Base-by-base conservation (phyloP, 2,329 filamentous ascomycete species). In the Cryphonectria naterciae region DNA sequence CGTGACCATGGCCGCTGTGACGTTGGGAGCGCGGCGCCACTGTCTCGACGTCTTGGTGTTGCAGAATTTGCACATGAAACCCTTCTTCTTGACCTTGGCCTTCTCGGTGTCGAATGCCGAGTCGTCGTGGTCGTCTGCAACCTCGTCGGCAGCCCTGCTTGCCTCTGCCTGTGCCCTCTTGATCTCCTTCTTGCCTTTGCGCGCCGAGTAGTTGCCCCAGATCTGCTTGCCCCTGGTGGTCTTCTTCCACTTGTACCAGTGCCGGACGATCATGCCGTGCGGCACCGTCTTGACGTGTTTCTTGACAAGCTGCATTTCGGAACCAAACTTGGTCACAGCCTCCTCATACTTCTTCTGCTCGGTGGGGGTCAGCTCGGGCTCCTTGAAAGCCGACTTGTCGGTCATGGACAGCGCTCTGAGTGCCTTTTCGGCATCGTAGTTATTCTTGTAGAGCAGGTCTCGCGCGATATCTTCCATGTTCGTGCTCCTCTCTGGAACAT, bases 181-280 rank as follows among this genome's bases (percentile, higher is more conserved):
- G 58, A 90, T 90, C 77, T 97, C 93, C 81, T 96, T 97, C 80
- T 95, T 97, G 70, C 93, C 93, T 78, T 97, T 97, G 62, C 95
- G 89, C 15, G 93, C 94, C 66, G 93, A 90, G 76, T 92, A 97
- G 74, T 91, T 93, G 72, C 94, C 94, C 95, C 96, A 98, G 32
- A 99, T 90, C 76, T 96, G 90, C 78, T 89, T 91, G 56, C 96
- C 96, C 71, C 91, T 90, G 1, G 92, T 87, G 0, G 94, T 94
- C 81, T 98, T 98, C 83, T 99, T 99, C 96, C 96, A 99, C 74
- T 93, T 93, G 79, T 99, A 99, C 81, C 98, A 99, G 78, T 93
- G 97, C 4, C 96, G 92, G 37, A 97, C 94, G 73, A 98, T 92
- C 71, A 93, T 89, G 66, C 91, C 90, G 73, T 94, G 90, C 56